Conservation (phyloP, 805 yeast species). For the Candida qinlingensis region DNA sequence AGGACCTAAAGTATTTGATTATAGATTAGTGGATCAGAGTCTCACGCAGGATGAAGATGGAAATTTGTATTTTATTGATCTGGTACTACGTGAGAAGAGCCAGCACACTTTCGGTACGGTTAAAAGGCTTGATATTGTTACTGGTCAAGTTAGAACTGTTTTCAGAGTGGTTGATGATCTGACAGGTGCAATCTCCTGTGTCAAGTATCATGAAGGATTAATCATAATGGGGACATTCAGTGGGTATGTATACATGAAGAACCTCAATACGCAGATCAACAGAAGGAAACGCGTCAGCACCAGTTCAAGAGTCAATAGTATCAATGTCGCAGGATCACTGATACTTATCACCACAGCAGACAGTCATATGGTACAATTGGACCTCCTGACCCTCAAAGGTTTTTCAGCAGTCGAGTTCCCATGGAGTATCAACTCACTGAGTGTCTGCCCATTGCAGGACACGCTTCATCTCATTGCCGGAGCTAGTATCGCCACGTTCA, state of each 20-base stretch:
- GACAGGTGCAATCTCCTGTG: background rate
- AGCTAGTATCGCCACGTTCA: constrained; percentile 37
- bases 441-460: constrained; percentile 34
- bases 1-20: constrained; percentile 47
- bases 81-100: background rate
- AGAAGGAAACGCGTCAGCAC: constrained; percentile 37
- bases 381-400: constrained; percentile 25
- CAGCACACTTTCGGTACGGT: constrained; percentile 11
- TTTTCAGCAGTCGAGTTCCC: constrained; percentile 26
- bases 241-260: background rate
- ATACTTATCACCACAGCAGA: constrained; percentile 50
- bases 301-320: constrained; percentile 43
- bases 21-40: constrained; percentile 46
- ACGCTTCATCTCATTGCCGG: constrained; percentile 44
- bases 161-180: constrained; percentile 39
- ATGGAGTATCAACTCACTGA: constrained; percentile 47
- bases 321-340: constrained; percentile 30
- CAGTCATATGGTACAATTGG: constrained; percentile 35
- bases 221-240: background rate
- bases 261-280: background rate
- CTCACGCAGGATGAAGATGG: constrained; percentile 21
- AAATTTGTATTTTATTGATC: constrained; percentile 9
- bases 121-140: constrained; percentile 21
- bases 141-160: constrained; percentile 24
- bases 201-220: background rate